Percentiles rank a stretch among this genome's conserved stretches.
Evolutionary conservation across 768 basidiomycete genomes (phyloP).

Genomic region (Tylopilus subfusipes): DNA sequence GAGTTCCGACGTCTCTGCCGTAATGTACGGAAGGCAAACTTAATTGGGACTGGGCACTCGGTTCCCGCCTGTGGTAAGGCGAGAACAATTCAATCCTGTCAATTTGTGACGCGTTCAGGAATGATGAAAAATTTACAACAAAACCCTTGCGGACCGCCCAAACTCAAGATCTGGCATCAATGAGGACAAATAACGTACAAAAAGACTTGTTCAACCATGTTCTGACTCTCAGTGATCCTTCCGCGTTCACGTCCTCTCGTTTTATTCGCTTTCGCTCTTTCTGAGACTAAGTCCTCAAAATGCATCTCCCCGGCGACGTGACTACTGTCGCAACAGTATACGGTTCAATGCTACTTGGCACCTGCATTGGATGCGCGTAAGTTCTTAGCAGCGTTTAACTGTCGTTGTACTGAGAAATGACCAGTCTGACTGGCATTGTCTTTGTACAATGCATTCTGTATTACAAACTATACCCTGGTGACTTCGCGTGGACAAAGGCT

Average conservation of each 20-base stretch:
- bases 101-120: not conserved
- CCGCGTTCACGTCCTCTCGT: conserved; percentile 31
- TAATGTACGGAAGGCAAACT: not conserved
- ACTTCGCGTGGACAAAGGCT: conserved; percentile 24
- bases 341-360: conserved; percentile 31
- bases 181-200: conserved; percentile 35
- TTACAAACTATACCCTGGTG: conserved; percentile 31
- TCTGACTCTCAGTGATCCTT: conserved; percentile 20
- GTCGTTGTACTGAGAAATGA: conserved; percentile 4
- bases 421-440: conserved; percentile 31
- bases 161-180: conserved; percentile 26
- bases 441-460: conserved; percentile 31
- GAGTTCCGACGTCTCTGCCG: not conserved
- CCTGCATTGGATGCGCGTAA: conserved; percentile 30
- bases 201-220: conserved; percentile 8
- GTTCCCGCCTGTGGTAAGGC: not conserved
- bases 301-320: conserved; percentile 29
- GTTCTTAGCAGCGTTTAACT: not conserved
- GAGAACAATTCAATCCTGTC: not conserved
- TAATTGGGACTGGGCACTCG: not conserved
- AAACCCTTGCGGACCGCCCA: conserved; percentile 11
- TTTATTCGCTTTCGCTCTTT: conserved; percentile 7
- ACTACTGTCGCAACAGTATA: conserved; percentile 30
- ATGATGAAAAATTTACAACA: conserved; percentile 10
- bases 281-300: conserved; percentile 6